These are phyloP conservation scores for Cyphellophora attinorum DNA, from an alignment of 2,329 filamentous ascomycete species.

Conservation along the genomic window DNA sequence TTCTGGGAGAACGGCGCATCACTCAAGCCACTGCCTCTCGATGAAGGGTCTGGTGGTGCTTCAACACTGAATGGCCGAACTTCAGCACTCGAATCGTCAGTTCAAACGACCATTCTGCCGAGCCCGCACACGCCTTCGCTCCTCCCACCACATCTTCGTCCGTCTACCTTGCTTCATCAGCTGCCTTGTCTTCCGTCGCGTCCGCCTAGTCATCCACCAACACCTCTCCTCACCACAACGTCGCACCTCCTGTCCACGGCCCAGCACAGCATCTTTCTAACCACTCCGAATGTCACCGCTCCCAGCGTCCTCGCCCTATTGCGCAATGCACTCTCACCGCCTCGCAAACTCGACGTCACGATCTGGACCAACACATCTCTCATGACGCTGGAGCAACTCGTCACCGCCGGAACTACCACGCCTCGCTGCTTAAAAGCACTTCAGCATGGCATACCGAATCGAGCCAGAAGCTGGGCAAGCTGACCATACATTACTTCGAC, in stretches of 20 bases:
- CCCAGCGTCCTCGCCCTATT: slow-evolving; percentile 46
- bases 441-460: background rate
- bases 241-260: slow-evolving; percentile 53
- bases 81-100: background rate
- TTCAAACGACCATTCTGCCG: slow-evolving; percentile 16
- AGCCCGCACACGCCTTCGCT: slow-evolving; percentile 46
- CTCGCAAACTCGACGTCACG: slow-evolving; percentile 57
- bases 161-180: slow-evolving; percentile 55
- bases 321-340: slow-evolving; percentile 49
- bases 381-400: slow-evolving; percentile 72
- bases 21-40: background rate
- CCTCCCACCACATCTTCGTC: slow-evolving; percentile 64
- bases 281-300: slow-evolving; percentile 71
- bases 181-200: slow-evolving; percentile 25
- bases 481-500: slow-evolving; percentile 18
- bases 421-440: slow-evolving; percentile 44
- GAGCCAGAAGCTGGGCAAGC: slow-evolving; percentile 6
- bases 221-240: slow-evolving; percentile 59
- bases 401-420: slow-evolving; percentile 68
- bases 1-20: slow-evolving; percentile 50
- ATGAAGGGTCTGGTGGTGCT: background rate
- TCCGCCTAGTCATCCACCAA: slow-evolving; percentile 42
- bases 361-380: slow-evolving; percentile 59
- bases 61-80: background rate
- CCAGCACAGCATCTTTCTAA: slow-evolving; percentile 51